Evolutionary conservation across 2,329 filamentous ascomycete species (phyloP).

Genomic region (Paradendryphiella salina): DNA sequence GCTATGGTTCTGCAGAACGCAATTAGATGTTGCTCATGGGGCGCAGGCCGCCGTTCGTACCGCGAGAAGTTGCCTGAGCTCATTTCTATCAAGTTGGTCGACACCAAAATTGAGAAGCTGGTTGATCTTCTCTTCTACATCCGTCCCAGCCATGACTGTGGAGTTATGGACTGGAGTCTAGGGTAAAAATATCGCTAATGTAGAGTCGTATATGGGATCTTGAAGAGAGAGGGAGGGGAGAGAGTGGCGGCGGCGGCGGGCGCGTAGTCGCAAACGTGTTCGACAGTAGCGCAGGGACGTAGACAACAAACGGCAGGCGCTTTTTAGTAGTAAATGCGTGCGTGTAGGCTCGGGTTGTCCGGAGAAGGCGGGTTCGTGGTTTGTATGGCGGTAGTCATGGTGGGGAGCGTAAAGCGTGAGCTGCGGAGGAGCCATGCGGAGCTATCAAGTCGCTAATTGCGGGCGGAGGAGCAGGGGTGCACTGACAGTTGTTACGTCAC

Average conservation of each 20-base stretch:
- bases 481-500: conserved; percentile 1
- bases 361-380: conserved; percentile 2
- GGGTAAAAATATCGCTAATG: neutral
- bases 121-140: conserved; percentile 15
- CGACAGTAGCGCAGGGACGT: neutral
- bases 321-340: neutral
- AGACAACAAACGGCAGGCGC: neutral
- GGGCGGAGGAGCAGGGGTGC: conserved; percentile 15
- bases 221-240: neutral
- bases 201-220: conserved; percentile 1
- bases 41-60: conserved; percentile 9
- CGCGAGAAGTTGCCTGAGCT: conserved; percentile 24
- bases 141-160: conserved; percentile 16
- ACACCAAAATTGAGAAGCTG: conserved; percentile 15
- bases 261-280: conserved; percentile 9
- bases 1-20: conserved; percentile 26
- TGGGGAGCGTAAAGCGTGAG: conserved; percentile 17
- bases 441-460: conserved; percentile 12
- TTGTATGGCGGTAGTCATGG: conserved; percentile 18
- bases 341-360: neutral
- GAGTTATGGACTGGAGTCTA: neutral
- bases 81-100: conserved; percentile 20
- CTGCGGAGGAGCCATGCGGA: conserved; percentile 24
- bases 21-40: conserved; percentile 2
- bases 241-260: neutral